A percentile compares a stretch with the other conserved stretches of the same genome.
Conservation (phyloP, 148 eudicot genomes). For the Heliosperma pusillum region DNA sequence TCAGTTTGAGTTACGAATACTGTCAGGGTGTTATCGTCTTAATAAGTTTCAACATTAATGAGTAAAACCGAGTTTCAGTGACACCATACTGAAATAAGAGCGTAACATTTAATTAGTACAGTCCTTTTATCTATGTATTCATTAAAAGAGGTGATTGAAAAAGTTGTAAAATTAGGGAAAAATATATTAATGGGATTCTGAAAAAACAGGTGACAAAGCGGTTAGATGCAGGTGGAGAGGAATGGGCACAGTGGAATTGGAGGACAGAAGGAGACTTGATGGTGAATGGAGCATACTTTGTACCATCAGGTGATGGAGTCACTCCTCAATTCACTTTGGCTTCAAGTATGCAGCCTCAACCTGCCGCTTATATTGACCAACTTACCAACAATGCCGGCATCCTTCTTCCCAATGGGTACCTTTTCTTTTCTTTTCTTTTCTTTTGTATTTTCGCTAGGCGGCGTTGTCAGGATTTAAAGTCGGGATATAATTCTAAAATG, state of each 20-base stretch:
- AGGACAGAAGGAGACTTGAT: constrained; percentile 78
- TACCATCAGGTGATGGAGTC: constrained; percentile 70
- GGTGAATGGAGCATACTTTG: constrained; percentile 87
- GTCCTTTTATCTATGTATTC: too few relatives aligned
- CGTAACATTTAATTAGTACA: too few relatives aligned
- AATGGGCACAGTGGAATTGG: constrained; percentile 83
- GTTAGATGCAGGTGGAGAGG: constrained; percentile 42
- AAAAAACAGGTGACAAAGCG: constrained; percentile 63
- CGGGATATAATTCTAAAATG: too few relatives aligned
- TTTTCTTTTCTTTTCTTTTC: constrained; percentile 18
- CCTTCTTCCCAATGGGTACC: constrained; percentile 45
- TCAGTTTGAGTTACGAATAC: background rate
- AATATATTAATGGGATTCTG: background rate
- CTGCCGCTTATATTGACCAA: constrained; percentile 60
- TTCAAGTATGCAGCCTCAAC: constrained; percentile 62
- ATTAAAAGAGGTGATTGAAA: too few relatives aligned
- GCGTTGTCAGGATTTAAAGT: too few relatives aligned
- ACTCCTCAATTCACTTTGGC: constrained; percentile 48
- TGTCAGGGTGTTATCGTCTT: background rate
- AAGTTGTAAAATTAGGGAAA: too few relatives aligned
- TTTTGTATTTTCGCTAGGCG: background rate
- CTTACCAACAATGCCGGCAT: constrained; percentile 71
- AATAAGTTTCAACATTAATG: background rate
- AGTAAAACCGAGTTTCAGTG: too few relatives aligned
- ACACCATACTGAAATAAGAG: too few relatives aligned